phyloP scores from a whole-genome alignment of 2,329 filamentous ascomycete genomes.

The Fusarium sp. region DNA sequence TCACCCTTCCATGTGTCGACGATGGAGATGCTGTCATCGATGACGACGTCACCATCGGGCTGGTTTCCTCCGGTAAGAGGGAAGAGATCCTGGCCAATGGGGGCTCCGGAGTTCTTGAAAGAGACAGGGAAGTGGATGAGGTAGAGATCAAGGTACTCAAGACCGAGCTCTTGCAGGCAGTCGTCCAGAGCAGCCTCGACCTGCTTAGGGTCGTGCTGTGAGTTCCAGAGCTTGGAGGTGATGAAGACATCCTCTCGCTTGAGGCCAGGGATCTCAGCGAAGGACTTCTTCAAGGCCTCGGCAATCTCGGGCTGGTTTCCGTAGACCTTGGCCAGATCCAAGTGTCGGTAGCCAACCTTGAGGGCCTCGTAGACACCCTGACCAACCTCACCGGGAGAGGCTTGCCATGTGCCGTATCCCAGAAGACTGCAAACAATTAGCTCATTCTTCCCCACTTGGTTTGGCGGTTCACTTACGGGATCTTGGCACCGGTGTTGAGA shows the following conservation, averaged over 20 bases:
- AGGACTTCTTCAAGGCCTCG: constrained; percentile 64
- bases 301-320: constrained; percentile 79
- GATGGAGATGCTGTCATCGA: constrained; percentile 24
- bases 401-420: constrained; percentile 27
- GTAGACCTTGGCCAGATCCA: constrained; percentile 72
- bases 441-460: neutral
- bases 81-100: constrained; percentile 60
- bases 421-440: constrained; percentile 6
- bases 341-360: constrained; percentile 68
- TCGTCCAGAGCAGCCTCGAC: constrained; percentile 74
- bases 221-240: constrained; percentile 77
- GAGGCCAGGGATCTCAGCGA: constrained; percentile 76
- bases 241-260: constrained; percentile 78
- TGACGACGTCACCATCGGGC: constrained; percentile 71
- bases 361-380: constrained; percentile 64
- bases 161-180: constrained; percentile 74
- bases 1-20: constrained; percentile 26
- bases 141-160: constrained; percentile 83
- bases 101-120: constrained; percentile 53
- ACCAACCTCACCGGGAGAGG: constrained; percentile 53
- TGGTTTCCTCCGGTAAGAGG: constrained; percentile 69
- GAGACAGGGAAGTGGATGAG: constrained; percentile 73
- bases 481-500: constrained; percentile 17
- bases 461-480: neutral
- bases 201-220: constrained; percentile 59